These are phyloP conservation scores for Agastache rugosa DNA, from an alignment of 257 asterid genomes.

Conservation along the genomic window DNA sequence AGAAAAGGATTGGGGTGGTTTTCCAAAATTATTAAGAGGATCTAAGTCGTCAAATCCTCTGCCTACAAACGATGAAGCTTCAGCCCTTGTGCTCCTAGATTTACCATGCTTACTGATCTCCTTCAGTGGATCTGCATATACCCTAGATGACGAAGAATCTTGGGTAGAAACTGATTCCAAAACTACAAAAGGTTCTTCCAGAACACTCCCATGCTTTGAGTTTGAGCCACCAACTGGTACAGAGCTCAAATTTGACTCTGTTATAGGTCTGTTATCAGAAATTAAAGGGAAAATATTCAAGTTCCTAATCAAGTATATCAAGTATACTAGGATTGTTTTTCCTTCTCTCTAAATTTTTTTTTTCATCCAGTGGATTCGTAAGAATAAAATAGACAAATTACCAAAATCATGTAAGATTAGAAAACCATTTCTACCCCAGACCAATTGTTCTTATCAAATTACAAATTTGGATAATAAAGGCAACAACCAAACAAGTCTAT, in stretches of 20 bases:
- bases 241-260: constrained; percentile 66
- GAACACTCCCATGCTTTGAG: constrained; percentile 44
- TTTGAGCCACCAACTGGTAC: constrained; percentile 59
- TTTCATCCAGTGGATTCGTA: constrained; percentile 23
- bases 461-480: constrained; percentile 9
- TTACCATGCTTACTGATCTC: constrained; percentile 65
- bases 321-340: neutral
- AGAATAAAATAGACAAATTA: constrained; percentile 13
- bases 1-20: constrained; percentile 59
- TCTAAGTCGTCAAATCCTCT: constrained; percentile 80
- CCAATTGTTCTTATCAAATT: constrained; percentile 18
- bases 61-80: constrained; percentile 57
- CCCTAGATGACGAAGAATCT: constrained; percentile 50
- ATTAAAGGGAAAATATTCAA: neutral
- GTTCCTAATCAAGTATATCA: constrained; percentile 2
- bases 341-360: neutral
- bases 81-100: constrained; percentile 60
- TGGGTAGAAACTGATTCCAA: constrained; percentile 63
- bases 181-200: constrained; percentile 77
- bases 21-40: constrained; percentile 65
- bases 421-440: neutral
- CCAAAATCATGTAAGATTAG: neutral
- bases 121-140: constrained; percentile 69
- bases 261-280: constrained; percentile 57
- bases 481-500: constrained; percentile 10